Percentiles rank a stretch among this genome's conserved stretches.
phyloP scores from a whole-genome alignment of 305 asterid species.

The Solanum hybrid region DNA sequence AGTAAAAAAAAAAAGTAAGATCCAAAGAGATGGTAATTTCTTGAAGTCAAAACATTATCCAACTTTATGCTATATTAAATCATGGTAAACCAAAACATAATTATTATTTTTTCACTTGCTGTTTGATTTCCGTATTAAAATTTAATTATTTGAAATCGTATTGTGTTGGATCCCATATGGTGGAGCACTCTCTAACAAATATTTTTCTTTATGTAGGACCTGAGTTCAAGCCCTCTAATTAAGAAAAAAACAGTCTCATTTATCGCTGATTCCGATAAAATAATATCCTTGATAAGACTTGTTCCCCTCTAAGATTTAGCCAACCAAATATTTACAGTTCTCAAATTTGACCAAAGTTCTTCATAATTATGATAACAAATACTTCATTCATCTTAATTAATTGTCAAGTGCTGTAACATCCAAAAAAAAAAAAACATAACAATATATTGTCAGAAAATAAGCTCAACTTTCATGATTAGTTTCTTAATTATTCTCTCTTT shows the following conservation, averaged over 20 bases:
- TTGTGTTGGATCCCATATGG: fast-evolving
- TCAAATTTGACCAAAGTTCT: background rate
- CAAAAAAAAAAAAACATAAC: background rate
- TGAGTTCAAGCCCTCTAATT: too few species aligned
- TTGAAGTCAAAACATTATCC: background rate
- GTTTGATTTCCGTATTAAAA: too few species aligned
- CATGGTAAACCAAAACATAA: background rate
- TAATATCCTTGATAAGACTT: background rate
- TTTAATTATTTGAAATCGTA: too few species aligned
- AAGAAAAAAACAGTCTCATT: background rate
- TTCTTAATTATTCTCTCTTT: background rate
- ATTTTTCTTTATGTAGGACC: too few species aligned
- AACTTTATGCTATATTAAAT: background rate
- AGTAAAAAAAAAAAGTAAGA: background rate
- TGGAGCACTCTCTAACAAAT: fast-evolving
- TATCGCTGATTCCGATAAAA: too few species aligned
- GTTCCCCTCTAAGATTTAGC: background rate
- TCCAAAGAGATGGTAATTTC: background rate
- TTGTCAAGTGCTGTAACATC: background rate
- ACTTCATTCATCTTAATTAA: background rate
- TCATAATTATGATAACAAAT: background rate
- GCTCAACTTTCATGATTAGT: background rate
- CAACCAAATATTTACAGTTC: background rate
- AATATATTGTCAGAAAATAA: background rate
- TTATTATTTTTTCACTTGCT: too few species aligned